phyloP scores from a whole-genome alignment of 2,329 filamentous ascomycete genomes.

The Didymella exigua region DNA sequence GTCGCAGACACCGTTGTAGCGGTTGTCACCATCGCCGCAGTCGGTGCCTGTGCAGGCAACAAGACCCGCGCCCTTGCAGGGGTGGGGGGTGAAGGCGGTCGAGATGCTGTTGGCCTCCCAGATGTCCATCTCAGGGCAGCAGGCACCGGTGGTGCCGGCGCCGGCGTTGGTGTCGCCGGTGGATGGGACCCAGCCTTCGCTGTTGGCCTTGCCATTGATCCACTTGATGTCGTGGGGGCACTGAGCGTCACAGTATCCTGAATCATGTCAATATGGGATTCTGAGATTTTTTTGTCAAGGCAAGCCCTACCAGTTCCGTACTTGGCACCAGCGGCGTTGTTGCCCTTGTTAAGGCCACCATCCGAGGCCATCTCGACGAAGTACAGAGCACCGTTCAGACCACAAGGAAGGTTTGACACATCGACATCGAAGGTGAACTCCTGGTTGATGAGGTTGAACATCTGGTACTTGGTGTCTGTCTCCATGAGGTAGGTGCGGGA shows the following conservation, averaged over 20 bases:
- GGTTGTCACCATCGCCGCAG: conserved; percentile 52
- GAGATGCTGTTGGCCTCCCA: conserved; percentile 73
- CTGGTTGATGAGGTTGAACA: conserved; percentile 50
- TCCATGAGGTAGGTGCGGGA: conserved; percentile 53
- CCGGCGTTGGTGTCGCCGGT: conserved; percentile 61
- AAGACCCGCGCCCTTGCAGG: conserved; percentile 61
- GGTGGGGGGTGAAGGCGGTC: conserved; percentile 69
- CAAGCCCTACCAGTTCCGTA: conserved; percentile 61
- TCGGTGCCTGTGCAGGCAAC: conserved; percentile 57
- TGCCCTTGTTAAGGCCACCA: conserved; percentile 50
- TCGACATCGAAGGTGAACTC: conserved; percentile 52
- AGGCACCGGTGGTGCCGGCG: conserved; percentile 61
- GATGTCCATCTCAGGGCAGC: conserved; percentile 72
- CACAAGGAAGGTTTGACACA: conserved; percentile 69
- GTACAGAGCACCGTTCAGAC: conserved; percentile 65
- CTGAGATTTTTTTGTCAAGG: accelerated
- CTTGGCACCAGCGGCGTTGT: conserved; percentile 60
- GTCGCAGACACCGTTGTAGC: conserved; percentile 69
- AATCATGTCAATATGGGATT: conserved; percentile 13
- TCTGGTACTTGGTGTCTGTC: conserved; percentile 49
- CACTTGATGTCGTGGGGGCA: conserved; percentile 59
- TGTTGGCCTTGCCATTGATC: conserved; percentile 60
- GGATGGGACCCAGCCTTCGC: conserved; percentile 59
- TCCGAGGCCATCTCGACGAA: conserved; percentile 66
- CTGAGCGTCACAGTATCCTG: conserved; percentile 49